Base-by-base conservation (phyloP, 495 filamentous ascomycete species). In the Hyphodiscus hymeniophilus region DNA sequence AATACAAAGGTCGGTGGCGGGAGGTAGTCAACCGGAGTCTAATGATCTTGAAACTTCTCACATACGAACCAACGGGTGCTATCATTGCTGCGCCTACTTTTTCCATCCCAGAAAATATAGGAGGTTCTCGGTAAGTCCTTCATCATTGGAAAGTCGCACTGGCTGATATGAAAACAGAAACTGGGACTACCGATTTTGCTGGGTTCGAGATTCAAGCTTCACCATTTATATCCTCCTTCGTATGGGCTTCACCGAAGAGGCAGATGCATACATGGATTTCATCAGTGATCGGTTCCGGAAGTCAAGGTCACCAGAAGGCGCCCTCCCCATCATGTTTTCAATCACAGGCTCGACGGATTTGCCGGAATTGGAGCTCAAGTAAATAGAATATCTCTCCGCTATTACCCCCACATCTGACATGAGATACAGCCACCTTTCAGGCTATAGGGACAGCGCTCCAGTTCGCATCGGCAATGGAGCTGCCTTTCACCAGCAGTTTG, bases 311-410 rank as follows among this genome's bases (percentile, higher is more conserved):
- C 16, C 66, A 51, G 64, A 73, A 48, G 62, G 76, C 45, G 64
- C 77, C n/a, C 63, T 87, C 4, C 82, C 83, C 13, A 84, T 87
- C 56, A 87, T 87, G 82, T 85, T 86, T 52, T 84, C 79, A 12
- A 85, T 87, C 53, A 70, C 75, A 7, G 83, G 83, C 32, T 79
- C 80, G 40, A 84, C 76, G 24, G 81, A 85, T 30, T 81, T 87
- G 43, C 81, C 81, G 6, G 82, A 87, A 57, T 58, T 70, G 28
- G 79, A 82, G 50, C 66, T 85, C 8, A 59, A 66, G 58, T 61
- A 52, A 39, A 49, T 10, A 5, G 17, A 21, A 15, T 0, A 3
- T 10, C 39, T 2, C 6, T 22, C 6, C 4, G 17, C 31, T 55
- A 48, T 43, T 47, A 52, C 12, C 23, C 18, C 35, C 21, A 43